These are phyloP conservation scores for Talaromyces sp. DNA, from an alignment of 2,329 filamentous ascomycete species.

Conservation along the genomic window DNA sequence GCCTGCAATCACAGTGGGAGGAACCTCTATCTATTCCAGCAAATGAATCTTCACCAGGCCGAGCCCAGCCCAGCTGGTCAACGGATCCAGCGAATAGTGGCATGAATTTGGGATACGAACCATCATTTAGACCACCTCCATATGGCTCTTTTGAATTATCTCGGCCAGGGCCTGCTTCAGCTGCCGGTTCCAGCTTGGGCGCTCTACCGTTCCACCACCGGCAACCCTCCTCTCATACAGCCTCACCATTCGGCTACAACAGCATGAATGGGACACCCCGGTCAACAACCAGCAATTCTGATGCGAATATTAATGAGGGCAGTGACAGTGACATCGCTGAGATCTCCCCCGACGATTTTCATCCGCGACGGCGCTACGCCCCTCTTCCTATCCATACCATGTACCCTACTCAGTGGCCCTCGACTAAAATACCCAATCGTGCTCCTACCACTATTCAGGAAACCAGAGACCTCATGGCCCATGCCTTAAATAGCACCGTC, in stretches of 20 bases:
- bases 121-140: neutral
- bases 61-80: neutral
- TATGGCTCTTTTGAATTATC: neutral
- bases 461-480: neutral
- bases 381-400: neutral
- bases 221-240: neutral
- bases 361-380: neutral
- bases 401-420: neutral
- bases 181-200: neutral
- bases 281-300: neutral
- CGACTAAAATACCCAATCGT: neutral
- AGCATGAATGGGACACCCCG: neutral
- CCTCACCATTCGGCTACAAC: neutral
- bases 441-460: neutral
- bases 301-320: constrained; percentile 12
- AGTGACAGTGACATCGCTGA: constrained; percentile 30
- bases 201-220: neutral
- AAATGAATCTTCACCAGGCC: neutral
- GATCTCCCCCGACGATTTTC: constrained; percentile 14
- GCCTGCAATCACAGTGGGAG: constrained; percentile 25
- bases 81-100: neutral
- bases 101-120: neutral
- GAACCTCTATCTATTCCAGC: neutral
- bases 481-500: neutral
- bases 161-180: neutral